Evolutionary conservation across 202 grass and related monocot species (phyloP).

Genomic region (Cymbopogon flexuosus): DNA sequence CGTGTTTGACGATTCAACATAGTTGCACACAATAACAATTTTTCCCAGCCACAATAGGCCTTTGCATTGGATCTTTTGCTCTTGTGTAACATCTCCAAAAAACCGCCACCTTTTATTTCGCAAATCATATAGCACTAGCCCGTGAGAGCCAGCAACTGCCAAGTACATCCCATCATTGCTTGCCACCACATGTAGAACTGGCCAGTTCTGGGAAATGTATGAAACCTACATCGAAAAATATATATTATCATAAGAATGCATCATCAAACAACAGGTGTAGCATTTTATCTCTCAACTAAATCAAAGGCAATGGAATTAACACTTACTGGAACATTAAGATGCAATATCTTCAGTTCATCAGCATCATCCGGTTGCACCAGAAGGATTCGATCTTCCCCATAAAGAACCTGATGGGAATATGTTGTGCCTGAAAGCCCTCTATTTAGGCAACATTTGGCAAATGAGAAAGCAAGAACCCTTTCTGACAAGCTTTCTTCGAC

Average conservation of each 20-base stretch:
- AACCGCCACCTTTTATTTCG: slow-evolving; percentile 91
- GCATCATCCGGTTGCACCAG: slow-evolving; percentile 82
- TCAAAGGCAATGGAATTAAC: slow-evolving; percentile 18
- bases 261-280: slow-evolving; percentile 3
- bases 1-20: slow-evolving; percentile 74
- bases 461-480: slow-evolving; percentile 86
- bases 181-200: slow-evolving; percentile 84
- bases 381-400: slow-evolving; percentile 80
- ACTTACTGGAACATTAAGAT: slow-evolving; percentile 96
- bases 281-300: slow-evolving; percentile 18
- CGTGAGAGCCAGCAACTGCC: slow-evolving; percentile 80
- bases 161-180: slow-evolving; percentile 93
- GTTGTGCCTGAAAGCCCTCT: slow-evolving; percentile 83
- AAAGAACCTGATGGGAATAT: slow-evolving; percentile 79
- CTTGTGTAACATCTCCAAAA: slow-evolving; percentile 98
- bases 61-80: slow-evolving; percentile 99
- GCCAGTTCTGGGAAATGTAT: slow-evolving; percentile 98
- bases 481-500: slow-evolving; percentile 83
- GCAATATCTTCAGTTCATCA: slow-evolving; percentile 90
- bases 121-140: slow-evolving; percentile 90
- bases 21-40: slow-evolving; percentile 95
- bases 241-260: slow-evolving; percentile 11
- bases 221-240: slow-evolving; percentile 54
- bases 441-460: slow-evolving; percentile 89
- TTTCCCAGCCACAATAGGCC: slow-evolving; percentile 94